These are phyloP conservation scores for Naganishia vishniacii DNA, from an alignment of 768 basidiomycete species.

Conservation along the genomic window DNA sequence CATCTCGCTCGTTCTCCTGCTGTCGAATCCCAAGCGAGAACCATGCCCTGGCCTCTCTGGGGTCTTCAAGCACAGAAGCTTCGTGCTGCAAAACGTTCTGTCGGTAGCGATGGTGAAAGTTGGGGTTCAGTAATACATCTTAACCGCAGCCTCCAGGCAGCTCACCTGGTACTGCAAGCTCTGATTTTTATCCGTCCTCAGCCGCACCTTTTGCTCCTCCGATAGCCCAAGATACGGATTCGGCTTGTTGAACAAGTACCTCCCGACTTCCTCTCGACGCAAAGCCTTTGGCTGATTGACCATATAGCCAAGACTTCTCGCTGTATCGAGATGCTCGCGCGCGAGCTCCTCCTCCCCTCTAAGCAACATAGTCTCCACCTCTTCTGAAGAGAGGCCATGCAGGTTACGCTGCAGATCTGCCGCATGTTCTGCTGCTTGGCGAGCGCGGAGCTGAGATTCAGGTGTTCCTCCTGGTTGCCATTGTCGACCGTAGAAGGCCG, in stretches of 20 bases:
- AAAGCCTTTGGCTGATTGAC: slow-evolving; percentile 29
- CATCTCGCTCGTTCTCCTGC: slow-evolving; percentile 94
- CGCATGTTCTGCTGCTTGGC: background rate
- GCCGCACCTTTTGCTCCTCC: background rate
- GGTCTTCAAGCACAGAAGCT: slow-evolving; percentile 76
- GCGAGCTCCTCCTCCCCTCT: background rate
- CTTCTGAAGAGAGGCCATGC: slow-evolving; percentile 5
- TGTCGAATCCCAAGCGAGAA: slow-evolving; percentile 90
- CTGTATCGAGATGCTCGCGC: slow-evolving; percentile 4
- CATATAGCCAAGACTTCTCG: slow-evolving; percentile 14
- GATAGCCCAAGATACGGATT: slow-evolving; percentile 38
- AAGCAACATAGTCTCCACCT: background rate
- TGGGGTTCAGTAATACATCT: no score
- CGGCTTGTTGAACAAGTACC: slow-evolving; percentile 43
- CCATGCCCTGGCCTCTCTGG: slow-evolving; percentile 70
- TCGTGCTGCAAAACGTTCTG: slow-evolving; percentile 85
- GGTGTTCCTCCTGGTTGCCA: slow-evolving; percentile 11
- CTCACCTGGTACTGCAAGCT: slow-evolving; percentile 27
- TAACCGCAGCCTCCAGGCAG: background rate
- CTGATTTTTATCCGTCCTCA: slow-evolving; percentile 2
- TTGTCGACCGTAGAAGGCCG: slow-evolving; percentile 25
- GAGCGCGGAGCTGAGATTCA: background rate
- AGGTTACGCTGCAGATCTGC: background rate
- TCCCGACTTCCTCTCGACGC: slow-evolving; percentile 28
- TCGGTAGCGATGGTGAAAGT: slow-evolving; percentile 21